These are phyloP conservation scores for Paracoccidioides brasiliensis DNA, from an alignment of 2,329 filamentous ascomycete species.

Conservation along the genomic window DNA sequence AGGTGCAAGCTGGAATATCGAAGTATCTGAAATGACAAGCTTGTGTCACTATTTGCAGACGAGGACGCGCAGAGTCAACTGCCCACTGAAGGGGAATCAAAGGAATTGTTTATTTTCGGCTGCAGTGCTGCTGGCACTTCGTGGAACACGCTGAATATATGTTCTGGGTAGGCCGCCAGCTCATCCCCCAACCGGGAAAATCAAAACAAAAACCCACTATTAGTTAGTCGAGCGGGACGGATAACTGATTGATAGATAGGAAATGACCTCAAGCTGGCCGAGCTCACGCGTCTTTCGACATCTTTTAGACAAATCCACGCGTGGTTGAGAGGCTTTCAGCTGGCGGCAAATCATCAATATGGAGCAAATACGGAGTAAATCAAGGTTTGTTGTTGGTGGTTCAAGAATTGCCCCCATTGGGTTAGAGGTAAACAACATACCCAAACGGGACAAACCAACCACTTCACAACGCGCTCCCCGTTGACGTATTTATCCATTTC, in stretches of 20 bases:
- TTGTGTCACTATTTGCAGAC: no score
- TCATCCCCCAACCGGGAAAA: not conserved
- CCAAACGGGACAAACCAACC: not conserved
- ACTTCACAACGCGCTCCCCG: no score
- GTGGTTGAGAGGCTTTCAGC: no score
- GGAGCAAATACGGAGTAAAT: no score
- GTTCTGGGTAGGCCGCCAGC: not conserved
- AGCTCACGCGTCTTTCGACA: not conserved
- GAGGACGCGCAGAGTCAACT: no score
- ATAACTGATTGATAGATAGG: not conserved
- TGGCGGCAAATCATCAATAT: no score
- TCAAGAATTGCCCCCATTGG: conserved; percentile 4
- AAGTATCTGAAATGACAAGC: not conserved
- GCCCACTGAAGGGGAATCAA: no score
- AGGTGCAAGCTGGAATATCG: not conserved
- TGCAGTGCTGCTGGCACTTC: not conserved
- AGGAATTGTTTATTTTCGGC: not conserved
- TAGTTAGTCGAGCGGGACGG: not conserved
- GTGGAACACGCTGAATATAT: not conserved
- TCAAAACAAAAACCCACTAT: not conserved
- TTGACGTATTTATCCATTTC: no score
- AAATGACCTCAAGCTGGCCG: no score
- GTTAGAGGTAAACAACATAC: conserved; percentile 4
- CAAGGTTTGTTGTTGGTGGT: not conserved
- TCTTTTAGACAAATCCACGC: not conserved